These are phyloP conservation scores for Batrachochytrium dendrobatidis DNA, from an alignment of 371 early-diverging fungal species.

Conservation along the genomic window DNA sequence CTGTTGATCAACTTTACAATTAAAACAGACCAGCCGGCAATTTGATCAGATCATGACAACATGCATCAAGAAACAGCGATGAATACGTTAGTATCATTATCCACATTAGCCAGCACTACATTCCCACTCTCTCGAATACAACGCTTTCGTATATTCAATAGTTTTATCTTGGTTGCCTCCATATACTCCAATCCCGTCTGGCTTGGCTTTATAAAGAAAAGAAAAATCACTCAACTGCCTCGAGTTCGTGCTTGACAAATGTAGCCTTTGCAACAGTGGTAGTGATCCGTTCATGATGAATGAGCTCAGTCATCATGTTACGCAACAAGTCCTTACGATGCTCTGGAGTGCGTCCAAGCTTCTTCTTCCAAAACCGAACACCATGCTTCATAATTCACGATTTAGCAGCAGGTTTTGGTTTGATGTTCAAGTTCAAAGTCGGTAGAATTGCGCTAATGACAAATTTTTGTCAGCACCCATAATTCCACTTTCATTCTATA, in stretches of 20 bases:
- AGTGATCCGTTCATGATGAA: slow-evolving; percentile 83
- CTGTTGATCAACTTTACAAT: slow-evolving; percentile 13
- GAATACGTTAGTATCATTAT: background rate
- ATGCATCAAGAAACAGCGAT: background rate
- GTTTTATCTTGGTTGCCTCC: background rate
- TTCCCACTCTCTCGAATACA: slow-evolving; percentile 4
- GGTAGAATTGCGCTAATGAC: too few species aligned
- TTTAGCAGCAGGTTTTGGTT: too few species aligned
- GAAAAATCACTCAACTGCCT: slow-evolving; percentile 46
- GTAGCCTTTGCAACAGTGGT: slow-evolving; percentile 94
- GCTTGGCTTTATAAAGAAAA: slow-evolving; percentile 8
- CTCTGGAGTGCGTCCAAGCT: slow-evolving; percentile 59
- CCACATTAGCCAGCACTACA: background rate
- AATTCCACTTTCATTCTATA: too few species aligned
- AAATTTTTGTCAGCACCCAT: too few species aligned
- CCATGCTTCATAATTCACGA: slow-evolving; percentile 41
- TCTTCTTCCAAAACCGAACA: slow-evolving; percentile 33
- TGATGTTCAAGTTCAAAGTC: too few species aligned
- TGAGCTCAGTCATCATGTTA: slow-evolving; percentile 79
- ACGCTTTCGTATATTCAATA: slow-evolving; percentile 3
- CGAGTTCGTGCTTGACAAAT: slow-evolving; percentile 76
- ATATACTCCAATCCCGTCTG: too few species aligned
- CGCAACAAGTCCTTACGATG: slow-evolving; percentile 78
- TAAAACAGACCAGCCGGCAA: background rate
- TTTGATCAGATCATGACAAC: background rate